Conservation (phyloP, 1,284 basidiomycete species). For the Trichosporon sp. region DNA sequence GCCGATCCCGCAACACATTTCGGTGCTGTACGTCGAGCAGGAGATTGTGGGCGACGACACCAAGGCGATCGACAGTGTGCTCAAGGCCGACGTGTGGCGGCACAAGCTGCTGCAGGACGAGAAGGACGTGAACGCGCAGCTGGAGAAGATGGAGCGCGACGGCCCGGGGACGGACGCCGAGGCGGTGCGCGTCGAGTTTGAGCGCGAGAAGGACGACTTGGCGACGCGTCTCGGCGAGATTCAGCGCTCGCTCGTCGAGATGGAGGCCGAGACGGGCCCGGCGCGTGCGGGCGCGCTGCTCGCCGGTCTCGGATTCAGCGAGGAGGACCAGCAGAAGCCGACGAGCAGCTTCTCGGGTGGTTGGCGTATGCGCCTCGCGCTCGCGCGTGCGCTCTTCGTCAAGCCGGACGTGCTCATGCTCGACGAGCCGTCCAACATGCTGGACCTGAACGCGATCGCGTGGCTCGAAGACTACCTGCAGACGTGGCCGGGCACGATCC, state of each 20-base stretch:
- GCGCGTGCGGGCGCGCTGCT: constrained; percentile 84
- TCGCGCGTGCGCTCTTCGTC: constrained; percentile 93
- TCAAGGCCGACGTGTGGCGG: constrained; percentile 95
- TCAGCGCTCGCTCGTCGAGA: constrained; percentile 84
- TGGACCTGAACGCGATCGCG: constrained; percentile 58
- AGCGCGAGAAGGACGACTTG: constrained; percentile 75
- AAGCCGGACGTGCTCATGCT: constrained; percentile 76
- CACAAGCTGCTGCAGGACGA: constrained; percentile 54
- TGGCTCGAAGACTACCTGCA: constrained; percentile 86
- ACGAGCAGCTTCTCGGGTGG: constrained; percentile 94
- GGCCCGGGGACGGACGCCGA: constrained; percentile 50
- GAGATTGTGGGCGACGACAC: constrained; percentile 96
- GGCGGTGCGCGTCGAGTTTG: constrained; percentile 71
- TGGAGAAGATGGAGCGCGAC: constrained; percentile 62
- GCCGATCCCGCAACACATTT: constrained; percentile 87
- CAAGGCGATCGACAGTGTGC: constrained; percentile 82
- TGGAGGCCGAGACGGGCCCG: constrained; percentile 97
- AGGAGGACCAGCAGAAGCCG: constrained; percentile 74
- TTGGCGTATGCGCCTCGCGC: constrained; percentile 98
- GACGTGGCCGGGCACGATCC: constrained; percentile 90
- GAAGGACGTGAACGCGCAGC: constrained; percentile 50
- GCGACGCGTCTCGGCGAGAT: constrained; percentile 82
- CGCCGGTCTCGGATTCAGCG: constrained; percentile 87
- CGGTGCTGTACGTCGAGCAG: constrained; percentile 94
- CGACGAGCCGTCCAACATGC: constrained; percentile 93